Base-by-base conservation (phyloP, 257 asterid species). In the Solanum peruvianum region DNA sequence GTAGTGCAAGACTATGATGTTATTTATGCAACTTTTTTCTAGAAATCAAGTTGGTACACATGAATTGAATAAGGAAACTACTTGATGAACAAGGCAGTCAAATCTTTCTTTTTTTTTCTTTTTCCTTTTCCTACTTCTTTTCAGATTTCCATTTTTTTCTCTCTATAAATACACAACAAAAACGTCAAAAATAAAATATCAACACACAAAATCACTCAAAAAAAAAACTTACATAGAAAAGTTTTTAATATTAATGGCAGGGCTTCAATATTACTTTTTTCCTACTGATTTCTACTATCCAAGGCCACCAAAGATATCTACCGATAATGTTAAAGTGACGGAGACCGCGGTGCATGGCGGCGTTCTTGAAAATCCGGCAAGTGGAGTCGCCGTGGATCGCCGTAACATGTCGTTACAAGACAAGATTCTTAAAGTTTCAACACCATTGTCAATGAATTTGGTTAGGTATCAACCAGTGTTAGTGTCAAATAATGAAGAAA, bases 211-310 rank as follows among this genome's bases (percentile, higher is more conserved):
- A 31, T 45, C 39, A 85, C 37, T 33, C 11, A 29, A 20, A 84
- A 13, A 16, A 33, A 33, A 44, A 5, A 5, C 15, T 1, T 2
- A 27, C 45, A 44, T n/a, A 41, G 7, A 35, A 76, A 76, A 41
- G 31, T 39, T 75, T 35, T 11, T 56, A 23, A 66, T 23, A 77
- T 7, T 25, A 64, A 90, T 90, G 94, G 92, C 95, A 31, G 93
- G 94, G 84, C 92, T 93, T 92, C 94, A 90, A 81, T 93, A 93
- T 62, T 76, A 88, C 87, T 93, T 92, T 86, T 94, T 93, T 58
- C 97, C 97, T 0, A 94, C 94, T 2, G 97, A 94, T 93, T 94
- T 93, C 89, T 89, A 77, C 42, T 93, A 92, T 76, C 94, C 94
- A 3, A 92, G 83, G 86, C 82, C 92, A 66, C 72, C 89, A 33